These are phyloP conservation scores for Fusarium tricinctum DNA, from an alignment of 2,329 filamentous ascomycete genomes.

Conservation along the genomic window DNA sequence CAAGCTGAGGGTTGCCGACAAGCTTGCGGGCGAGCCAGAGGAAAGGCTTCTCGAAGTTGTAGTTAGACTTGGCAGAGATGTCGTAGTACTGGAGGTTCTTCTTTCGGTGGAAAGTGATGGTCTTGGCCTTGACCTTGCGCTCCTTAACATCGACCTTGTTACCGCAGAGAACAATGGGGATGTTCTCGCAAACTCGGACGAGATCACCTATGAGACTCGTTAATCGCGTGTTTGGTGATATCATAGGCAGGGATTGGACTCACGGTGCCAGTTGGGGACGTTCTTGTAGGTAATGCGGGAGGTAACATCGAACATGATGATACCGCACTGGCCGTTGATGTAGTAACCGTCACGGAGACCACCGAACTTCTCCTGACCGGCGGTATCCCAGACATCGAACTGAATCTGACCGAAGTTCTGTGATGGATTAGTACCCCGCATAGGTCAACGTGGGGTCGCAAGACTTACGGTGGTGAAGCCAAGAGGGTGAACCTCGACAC, in stretches of 20 bases:
- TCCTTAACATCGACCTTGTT: constrained; percentile 99
- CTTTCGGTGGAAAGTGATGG: constrained; percentile 99
- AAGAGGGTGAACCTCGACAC: constrained; percentile 99
- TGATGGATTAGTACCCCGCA: constrained; percentile 50
- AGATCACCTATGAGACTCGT: constrained; percentile 79
- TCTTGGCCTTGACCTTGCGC: constrained; percentile 99
- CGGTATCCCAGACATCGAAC: constrained; percentile 99
- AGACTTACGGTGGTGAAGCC: constrained; percentile 94
- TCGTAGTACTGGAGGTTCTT: constrained; percentile 99
- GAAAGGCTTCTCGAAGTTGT: constrained; percentile 99
- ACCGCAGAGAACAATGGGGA: constrained; percentile 96
- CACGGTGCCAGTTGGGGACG: constrained; percentile 99
- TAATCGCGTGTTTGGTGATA: constrained; percentile 22
- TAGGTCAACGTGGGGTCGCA: constrained; percentile 42
- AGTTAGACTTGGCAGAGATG: constrained; percentile 99
- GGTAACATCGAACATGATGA: constrained; percentile 99
- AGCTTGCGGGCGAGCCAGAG: constrained; percentile 99
- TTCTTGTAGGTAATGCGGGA: constrained; percentile 99
- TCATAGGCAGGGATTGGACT: constrained; percentile 57
- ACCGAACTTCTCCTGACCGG: constrained; percentile 99
- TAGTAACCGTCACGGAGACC: constrained; percentile 99
- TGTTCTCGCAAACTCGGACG: constrained; percentile 99
- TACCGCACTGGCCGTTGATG: constrained; percentile 99
- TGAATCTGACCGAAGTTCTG: constrained; percentile 96
- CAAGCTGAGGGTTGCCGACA: constrained; percentile 81